Percentiles rank a stretch among this genome's conserved stretches.
phyloP scores from a whole-genome alignment of 306 rosid genomes.

The Quercus variabilis region DNA sequence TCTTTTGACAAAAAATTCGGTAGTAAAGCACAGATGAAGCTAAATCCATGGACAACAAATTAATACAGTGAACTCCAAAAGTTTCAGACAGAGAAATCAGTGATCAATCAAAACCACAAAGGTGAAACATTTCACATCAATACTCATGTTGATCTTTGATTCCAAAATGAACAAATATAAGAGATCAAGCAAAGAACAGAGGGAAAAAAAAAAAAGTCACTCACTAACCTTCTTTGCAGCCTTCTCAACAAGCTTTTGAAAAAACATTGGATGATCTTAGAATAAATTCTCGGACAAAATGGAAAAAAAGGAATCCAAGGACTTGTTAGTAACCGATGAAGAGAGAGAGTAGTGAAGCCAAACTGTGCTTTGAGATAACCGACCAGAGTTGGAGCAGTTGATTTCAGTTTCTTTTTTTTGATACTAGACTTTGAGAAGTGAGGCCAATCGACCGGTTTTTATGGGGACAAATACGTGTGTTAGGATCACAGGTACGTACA shows the following conservation, averaged over 20 bases:
- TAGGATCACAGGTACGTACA: conserved; percentile 28
- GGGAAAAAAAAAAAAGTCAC: neutral
- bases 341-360: neutral
- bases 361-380: conserved; percentile 55
- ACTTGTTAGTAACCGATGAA: neutral
- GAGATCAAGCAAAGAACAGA: neutral
- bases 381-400: conserved; percentile 37
- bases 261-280: conserved; percentile 55
- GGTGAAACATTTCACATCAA: neutral
- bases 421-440: neutral
- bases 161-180: neutral
- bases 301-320: neutral
- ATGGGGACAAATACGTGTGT: conserved; percentile 15
- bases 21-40: neutral
- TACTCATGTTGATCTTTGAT: neutral
- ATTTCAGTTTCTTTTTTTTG: conserved; percentile 23
- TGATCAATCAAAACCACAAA: neutral
- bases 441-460: conserved; percentile 31
- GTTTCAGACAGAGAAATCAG: neutral
- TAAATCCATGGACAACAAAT: neutral
- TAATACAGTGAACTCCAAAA: neutral
- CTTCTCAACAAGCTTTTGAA: conserved; percentile 76
- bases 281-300: neutral
- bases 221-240: conserved; percentile 74
- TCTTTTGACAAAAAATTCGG: neutral